Conservation (phyloP, 306 rosid genomes). For the Sophora flavescens region DNA sequence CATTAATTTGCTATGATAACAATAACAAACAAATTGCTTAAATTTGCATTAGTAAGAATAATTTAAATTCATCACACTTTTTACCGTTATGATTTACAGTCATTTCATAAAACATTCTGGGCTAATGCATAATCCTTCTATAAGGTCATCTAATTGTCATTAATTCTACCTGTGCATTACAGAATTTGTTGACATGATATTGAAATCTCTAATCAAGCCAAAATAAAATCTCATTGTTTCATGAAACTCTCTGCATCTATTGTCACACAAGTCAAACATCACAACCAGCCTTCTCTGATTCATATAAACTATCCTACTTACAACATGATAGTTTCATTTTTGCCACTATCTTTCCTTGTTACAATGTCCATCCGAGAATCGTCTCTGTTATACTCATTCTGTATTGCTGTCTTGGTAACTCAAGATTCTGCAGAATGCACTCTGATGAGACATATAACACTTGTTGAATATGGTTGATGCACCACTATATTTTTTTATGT, state of each 20-base stretch:
- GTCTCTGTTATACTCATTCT: no score
- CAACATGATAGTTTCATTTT: neutral
- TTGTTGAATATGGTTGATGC: neutral
- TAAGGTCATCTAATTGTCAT: neutral
- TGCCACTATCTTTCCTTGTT: neutral
- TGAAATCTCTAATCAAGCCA: neutral
- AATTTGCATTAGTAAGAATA: neutral
- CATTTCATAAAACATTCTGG: neutral
- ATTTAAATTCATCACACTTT: neutral
- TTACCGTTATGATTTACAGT: neutral
- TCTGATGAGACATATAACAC: neutral
- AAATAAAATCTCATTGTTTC: constrained; percentile 4
- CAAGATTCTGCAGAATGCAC: neutral
- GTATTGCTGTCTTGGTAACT: neutral
- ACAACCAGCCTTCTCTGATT: neutral
- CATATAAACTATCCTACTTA: no score
- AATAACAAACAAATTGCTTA: neutral
- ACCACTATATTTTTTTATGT: constrained; percentile 1
- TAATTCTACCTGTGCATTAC: neutral
- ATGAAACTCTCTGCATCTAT: neutral
- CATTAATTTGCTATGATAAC: neutral
- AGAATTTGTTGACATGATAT: neutral
- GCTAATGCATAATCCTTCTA: neutral
- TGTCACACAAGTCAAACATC: neutral
- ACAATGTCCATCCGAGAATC: no score